phyloP scores from a whole-genome alignment of 2,329 filamentous ascomycete species.

The Diaporthe caulivora region DNA sequence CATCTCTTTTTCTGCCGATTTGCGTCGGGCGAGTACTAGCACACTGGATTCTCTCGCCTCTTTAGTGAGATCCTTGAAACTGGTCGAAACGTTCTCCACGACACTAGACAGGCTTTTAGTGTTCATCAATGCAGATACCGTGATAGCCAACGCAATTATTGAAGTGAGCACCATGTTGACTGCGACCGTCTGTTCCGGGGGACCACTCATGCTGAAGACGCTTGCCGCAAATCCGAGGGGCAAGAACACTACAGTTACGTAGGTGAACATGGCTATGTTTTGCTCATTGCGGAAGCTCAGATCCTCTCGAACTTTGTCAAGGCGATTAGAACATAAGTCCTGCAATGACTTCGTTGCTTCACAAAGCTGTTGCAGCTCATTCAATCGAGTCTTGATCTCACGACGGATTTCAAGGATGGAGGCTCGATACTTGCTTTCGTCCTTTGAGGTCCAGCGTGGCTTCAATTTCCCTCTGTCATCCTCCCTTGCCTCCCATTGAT shows the following conservation, averaged over 20 bases:
- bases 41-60: neutral
- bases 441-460: neutral
- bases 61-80: neutral
- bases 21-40: no score
- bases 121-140: neutral
- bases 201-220: constrained; percentile 4
- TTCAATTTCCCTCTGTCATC: neutral
- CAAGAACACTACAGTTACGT: constrained; percentile 4
- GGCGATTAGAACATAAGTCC: neutral
- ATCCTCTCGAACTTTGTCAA: neutral
- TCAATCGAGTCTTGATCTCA: neutral
- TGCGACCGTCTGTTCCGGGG: neutral
- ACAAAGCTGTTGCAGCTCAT: neutral
- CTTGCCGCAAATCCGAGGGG: neutral
- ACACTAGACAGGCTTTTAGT: neutral
- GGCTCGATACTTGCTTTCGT: neutral
- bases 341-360: neutral
- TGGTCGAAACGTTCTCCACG: neutral
- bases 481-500: neutral
- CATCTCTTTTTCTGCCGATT: no score
- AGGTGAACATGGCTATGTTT: neutral
- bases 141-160: neutral
- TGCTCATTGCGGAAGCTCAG: constrained; percentile 2
- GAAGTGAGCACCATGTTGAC: neutral
- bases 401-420: neutral